A percentile compares a stretch with the other conserved stretches of the same genome.
These are phyloP conservation scores for Tremella mesenterica DNA, from an alignment of 768 basidiomycete species.

Conservation along the genomic window DNA sequence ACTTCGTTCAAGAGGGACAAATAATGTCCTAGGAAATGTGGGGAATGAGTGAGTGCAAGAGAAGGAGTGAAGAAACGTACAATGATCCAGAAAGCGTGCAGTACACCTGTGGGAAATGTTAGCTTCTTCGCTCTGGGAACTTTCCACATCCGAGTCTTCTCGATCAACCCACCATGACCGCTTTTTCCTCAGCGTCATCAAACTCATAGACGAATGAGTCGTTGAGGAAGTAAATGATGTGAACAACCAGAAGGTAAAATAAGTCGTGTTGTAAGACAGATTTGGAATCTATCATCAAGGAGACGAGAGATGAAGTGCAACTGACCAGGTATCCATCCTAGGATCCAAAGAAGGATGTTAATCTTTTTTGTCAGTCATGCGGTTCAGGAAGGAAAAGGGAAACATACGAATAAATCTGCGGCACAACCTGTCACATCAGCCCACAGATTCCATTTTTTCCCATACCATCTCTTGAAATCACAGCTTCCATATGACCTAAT, in stretches of 20 bases:
- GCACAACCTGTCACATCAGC: conserved; percentile 7
- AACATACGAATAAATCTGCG: conserved; percentile 32
- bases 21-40: conserved; percentile 8
- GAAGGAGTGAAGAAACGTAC: neutral
- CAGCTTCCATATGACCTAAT: too few species aligned
- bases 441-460: neutral
- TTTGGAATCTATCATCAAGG: neutral
- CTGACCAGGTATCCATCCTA: conserved; percentile 52
- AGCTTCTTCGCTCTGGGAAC: neutral
- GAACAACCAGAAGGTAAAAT: too few species aligned
- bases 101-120: conserved; percentile 35
- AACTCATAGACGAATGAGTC: too few species aligned
- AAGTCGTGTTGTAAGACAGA: too few species aligned
- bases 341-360: conserved; percentile 46
- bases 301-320: neutral
- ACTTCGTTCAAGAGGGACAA: neutral
- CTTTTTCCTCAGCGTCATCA: too few species aligned
- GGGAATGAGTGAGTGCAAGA: neutral
- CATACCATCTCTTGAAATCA: too few species aligned
- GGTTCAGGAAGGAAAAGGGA: neutral
- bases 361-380: conserved; percentile 30
- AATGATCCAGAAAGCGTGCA: conserved; percentile 51
- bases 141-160: neutral
- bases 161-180: neutral
- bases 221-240: too few species aligned